Percentiles rank a stretch among this genome's conserved stretches.
These are phyloP conservation scores for Pichia sp. DNA, from an alignment of 1,139 yeast species.

Conservation along the genomic window DNA sequence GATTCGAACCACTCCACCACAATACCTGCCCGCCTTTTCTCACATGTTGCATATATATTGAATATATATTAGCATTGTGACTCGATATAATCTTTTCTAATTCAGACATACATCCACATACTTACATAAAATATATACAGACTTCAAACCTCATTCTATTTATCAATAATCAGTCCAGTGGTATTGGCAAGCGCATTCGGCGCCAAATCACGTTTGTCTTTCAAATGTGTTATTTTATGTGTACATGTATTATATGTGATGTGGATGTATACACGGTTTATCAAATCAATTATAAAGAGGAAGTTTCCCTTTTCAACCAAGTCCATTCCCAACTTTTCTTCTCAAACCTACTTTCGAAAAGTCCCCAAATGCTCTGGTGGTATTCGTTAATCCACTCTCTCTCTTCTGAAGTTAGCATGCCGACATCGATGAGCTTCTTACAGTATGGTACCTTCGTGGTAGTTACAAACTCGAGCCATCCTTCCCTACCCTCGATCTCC, in stretches of 20 bases:
- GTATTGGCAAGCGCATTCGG: no score
- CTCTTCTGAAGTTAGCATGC: slow-evolving; percentile 60
- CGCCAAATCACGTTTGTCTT: background rate
- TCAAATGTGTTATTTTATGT: background rate
- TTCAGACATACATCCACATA: background rate
- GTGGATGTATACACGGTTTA: background rate
- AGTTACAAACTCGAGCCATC: slow-evolving; percentile 75
- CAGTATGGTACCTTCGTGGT: slow-evolving; percentile 90
- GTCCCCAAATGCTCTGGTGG: slow-evolving; percentile 59
- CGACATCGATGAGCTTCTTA: slow-evolving; percentile 55
- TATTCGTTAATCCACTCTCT: slow-evolving; percentile 64
- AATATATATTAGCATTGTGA: background rate
- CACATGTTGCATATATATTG: background rate
- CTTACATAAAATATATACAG: background rate
- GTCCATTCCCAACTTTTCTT: slow-evolving; percentile 52
- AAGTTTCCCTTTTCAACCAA: slow-evolving; percentile 81
- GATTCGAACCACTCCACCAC: background rate
- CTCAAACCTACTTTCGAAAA: slow-evolving; percentile 45
- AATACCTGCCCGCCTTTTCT: background rate
- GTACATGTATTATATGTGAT: background rate
- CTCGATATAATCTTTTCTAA: slow-evolving; percentile 10
- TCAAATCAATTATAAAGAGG: slow-evolving; percentile 15
- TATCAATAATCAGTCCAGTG: no score
- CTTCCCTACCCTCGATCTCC: slow-evolving; percentile 35
- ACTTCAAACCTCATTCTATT: background rate